These are phyloP conservation scores for Protomyces lactucae-debilis DNA, from an alignment of 1,139 yeast genomes.

Conservation along the genomic window DNA sequence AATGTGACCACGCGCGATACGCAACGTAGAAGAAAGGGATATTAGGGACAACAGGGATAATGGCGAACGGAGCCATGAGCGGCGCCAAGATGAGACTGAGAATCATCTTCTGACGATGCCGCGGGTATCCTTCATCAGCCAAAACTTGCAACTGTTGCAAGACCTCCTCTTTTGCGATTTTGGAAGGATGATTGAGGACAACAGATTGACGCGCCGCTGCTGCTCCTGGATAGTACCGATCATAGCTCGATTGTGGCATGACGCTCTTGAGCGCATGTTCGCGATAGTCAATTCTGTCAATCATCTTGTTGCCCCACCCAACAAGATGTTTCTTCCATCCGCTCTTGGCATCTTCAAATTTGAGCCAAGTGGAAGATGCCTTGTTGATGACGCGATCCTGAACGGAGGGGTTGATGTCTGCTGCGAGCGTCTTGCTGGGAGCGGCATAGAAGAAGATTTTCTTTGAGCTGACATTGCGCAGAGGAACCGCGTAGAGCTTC, in stretches of 20 bases:
- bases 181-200: slow-evolving; percentile 7
- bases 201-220: background rate
- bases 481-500: slow-evolving; percentile 13
- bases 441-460: slow-evolving; percentile 9
- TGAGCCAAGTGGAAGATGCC: slow-evolving; percentile 18
- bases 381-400: slow-evolving; percentile 26
- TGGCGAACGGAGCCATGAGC: slow-evolving; percentile 58
- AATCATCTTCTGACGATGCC: slow-evolving; percentile 24
- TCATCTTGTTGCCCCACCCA: slow-evolving; percentile 36
- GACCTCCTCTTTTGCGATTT: background rate
- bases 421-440: background rate
- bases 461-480: slow-evolving; percentile 3
- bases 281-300: slow-evolving; percentile 43
- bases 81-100: slow-evolving; percentile 44
- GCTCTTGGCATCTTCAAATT: slow-evolving; percentile 38
- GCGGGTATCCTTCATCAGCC: slow-evolving; percentile 17
- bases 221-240: slow-evolving; percentile 9
- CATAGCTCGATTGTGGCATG: slow-evolving; percentile 16
- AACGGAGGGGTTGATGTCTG: slow-evolving; percentile 22
- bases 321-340: slow-evolving; percentile 41
- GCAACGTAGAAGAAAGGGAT: slow-evolving; percentile 72
- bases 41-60: slow-evolving; percentile 70
- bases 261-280: slow-evolving; percentile 40
- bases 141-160: background rate
- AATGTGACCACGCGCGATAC: slow-evolving; percentile 66